A percentile compares a stretch with the other conserved stretches of the same genome.
Evolutionary conservation across 1,139 yeast species (phyloP).

Genomic region (Taiozyma sp.): DNA sequence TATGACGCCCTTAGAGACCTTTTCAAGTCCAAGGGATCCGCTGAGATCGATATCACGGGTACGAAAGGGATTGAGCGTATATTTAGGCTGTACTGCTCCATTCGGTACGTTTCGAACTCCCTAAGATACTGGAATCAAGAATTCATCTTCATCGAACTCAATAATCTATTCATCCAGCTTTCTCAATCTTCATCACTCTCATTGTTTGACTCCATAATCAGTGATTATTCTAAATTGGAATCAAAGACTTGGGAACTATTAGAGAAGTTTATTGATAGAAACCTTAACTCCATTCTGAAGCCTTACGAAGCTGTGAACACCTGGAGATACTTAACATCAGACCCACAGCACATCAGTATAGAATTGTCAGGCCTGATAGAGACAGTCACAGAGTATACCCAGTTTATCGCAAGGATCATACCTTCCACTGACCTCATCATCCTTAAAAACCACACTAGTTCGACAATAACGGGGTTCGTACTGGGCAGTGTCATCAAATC

Average conservation of each 20-base stretch:
- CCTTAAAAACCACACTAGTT: slow-evolving; percentile 36
- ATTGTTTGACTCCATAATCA: slow-evolving; percentile 49
- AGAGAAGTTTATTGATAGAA: slow-evolving; percentile 42
- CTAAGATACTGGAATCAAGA: slow-evolving; percentile 64
- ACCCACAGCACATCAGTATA: slow-evolving; percentile 20
- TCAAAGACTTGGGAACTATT: slow-evolving; percentile 35
- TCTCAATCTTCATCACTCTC: slow-evolving; percentile 27
- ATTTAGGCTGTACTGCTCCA: slow-evolving; percentile 57
- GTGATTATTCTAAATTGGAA: slow-evolving; percentile 40
- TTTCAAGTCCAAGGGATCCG: slow-evolving; percentile 34
- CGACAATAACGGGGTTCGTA: slow-evolving; percentile 42
- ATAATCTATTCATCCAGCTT: slow-evolving; percentile 39
- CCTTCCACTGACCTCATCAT: slow-evolving; percentile 32
- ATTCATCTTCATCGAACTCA: slow-evolving; percentile 56
- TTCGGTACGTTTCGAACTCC: slow-evolving; percentile 43
- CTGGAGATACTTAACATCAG: slow-evolving; percentile 20
- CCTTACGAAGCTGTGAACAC: slow-evolving; percentile 40
- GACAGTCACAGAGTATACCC: slow-evolving; percentile 3
- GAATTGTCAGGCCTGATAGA: slow-evolving; percentile 15
- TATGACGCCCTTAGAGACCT: slow-evolving; percentile 42
- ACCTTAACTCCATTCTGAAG: slow-evolving; percentile 44
- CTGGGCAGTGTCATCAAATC: slow-evolving; percentile 57
- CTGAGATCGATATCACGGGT: slow-evolving; percentile 36
- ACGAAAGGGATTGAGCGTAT: slow-evolving; percentile 46
- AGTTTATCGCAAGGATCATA: slow-evolving; percentile 33